Evolutionary conservation across 306 rosid species (phyloP).

Genomic region (Casuarina cunninghamiana): DNA sequence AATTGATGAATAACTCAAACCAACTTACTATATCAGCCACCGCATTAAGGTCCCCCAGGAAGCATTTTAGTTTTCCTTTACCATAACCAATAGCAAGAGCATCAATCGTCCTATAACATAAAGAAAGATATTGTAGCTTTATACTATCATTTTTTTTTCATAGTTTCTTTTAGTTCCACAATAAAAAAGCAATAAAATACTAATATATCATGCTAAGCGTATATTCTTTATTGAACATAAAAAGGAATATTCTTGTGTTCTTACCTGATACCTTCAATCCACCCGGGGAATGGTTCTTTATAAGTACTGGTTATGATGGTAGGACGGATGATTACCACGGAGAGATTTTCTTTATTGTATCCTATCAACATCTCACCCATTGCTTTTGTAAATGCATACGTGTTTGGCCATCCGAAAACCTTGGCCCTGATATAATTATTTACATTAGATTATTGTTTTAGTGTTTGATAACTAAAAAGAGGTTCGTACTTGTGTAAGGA

Average conservation of each 20-base stretch:
- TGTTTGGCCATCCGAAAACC: conserved; percentile 84
- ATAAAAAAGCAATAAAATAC: too few relatives aligned
- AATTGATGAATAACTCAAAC: background rate
- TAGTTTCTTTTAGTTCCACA: too few relatives aligned
- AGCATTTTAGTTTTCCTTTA: conserved; percentile 65
- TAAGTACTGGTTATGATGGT: conserved; percentile 69
- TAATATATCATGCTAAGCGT: too few relatives aligned
- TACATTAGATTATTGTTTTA: too few relatives aligned
- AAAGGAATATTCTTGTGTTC: too few relatives aligned
- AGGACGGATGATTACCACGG: conserved; percentile 62
- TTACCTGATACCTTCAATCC: conserved; percentile 81
- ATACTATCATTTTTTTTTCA: too few relatives aligned
- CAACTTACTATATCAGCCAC: conserved; percentile 63
- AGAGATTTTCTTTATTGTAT: conserved; percentile 37
- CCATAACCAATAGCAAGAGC: conserved; percentile 68
- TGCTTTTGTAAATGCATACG: conserved; percentile 83
- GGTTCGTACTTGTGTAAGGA: too few relatives aligned
- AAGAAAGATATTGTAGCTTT: background rate
- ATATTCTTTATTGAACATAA: too few relatives aligned
- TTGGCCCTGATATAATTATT: conserved; percentile 45
- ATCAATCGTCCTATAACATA: conserved; percentile 65
- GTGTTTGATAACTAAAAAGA: too few relatives aligned
- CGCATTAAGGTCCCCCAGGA: conserved; percentile 45
- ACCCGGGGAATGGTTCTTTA: conserved; percentile 85
- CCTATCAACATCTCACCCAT: conserved; percentile 73